Evolutionary conservation across 805 yeast genomes (phyloP), one percentile per base, ranked within the genome.

Genomic region (Yarrowia bubula): DNA sequence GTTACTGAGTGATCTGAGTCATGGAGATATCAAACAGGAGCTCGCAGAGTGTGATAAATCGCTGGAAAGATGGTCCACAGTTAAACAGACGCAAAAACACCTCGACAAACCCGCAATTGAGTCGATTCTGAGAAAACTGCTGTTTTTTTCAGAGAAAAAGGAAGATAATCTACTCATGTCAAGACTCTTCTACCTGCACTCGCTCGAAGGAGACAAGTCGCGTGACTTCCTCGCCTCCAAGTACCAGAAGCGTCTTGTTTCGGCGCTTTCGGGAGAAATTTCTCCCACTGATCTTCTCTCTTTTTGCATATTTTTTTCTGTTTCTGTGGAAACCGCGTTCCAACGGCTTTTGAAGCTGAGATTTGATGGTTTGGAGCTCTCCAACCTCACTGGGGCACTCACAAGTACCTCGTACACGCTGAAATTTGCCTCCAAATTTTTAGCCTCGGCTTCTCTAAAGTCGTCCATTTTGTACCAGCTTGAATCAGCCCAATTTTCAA

Each of bases 11-110:
- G 47, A 39, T 6, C 47, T 55, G 61, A 55, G 61, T 28, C 61
- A 55, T 15, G 61, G 61, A 15, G 61, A 39, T 38, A 55, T 55
- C 38, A 55, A 55, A 31, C 61, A 41, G 38, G 61, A 55, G 8
- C 17, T 55, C 32, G 38, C 61, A 4, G 35, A 11, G 11, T 55
- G 61, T 11, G 60, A 51, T 22, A 51, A 38, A 14, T 28, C 44
- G 22, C 22, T 51, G 18, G 44, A 51, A 3, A 7, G 44, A 15
- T 51, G 60, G 60, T 22, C 28, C 28, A 22, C 28, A 5, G 33
- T 10, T 9, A 51, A 51, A 22, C 44, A 51, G n/a, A 51, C 60
- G 14, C 22, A 38, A n/a, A 22, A 35, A 4, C 28, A 55, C 7
- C 28, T 55, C 15, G 61, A 55, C 47, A 39, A 37, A 7, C 8